Percentiles rank a stretch among this genome's conserved stretches.
Conservation (phyloP, 2,329 filamentous ascomycete species). For the Pseudovirgaria hyperparasitica region DNA sequence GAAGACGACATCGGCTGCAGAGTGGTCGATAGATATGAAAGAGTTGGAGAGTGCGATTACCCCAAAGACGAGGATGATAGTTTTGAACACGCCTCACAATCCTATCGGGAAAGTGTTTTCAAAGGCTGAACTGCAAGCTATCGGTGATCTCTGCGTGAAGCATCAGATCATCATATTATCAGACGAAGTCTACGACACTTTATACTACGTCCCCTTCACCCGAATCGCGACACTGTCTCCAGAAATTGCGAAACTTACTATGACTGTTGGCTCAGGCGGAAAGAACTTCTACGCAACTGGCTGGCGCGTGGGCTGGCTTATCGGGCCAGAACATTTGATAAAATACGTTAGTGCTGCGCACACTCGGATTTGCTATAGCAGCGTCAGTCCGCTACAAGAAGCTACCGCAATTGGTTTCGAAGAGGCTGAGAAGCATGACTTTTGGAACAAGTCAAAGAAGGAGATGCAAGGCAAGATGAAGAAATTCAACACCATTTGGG, state of each 20-base stretch:
- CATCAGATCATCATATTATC: slow-evolving; percentile 81
- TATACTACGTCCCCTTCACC: slow-evolving; percentile 93
- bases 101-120: slow-evolving; percentile 94
- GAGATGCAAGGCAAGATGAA: slow-evolving; percentile 89
- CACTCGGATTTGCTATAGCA: slow-evolving; percentile 91
- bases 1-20: slow-evolving; percentile 69
- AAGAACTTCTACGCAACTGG: slow-evolving; percentile 98
- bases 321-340: slow-evolving; percentile 78
- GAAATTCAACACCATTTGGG: slow-evolving; percentile 59
- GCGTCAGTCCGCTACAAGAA: slow-evolving; percentile 86
- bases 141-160: slow-evolving; percentile 82
- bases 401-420: slow-evolving; percentile 91
- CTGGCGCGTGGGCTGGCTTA: slow-evolving; percentile 92
- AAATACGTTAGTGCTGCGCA: slow-evolving; percentile 87
- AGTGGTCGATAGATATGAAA: slow-evolving; percentile 80
- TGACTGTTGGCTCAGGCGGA: slow-evolving; percentile 90
- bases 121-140: slow-evolving; percentile 65
- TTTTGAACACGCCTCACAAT: slow-evolving; percentile 82
- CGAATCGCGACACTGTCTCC: slow-evolving; percentile 82
- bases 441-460: slow-evolving; percentile 71
- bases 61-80: slow-evolving; percentile 87
- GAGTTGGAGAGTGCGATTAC: slow-evolving; percentile 74
- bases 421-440: slow-evolving; percentile 68
- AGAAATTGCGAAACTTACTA: slow-evolving; percentile 73
- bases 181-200: slow-evolving; percentile 68